phyloP scores from a whole-genome alignment of 2,329 filamentous ascomycete genomes.

The Apiospora kogelbergensis region DNA sequence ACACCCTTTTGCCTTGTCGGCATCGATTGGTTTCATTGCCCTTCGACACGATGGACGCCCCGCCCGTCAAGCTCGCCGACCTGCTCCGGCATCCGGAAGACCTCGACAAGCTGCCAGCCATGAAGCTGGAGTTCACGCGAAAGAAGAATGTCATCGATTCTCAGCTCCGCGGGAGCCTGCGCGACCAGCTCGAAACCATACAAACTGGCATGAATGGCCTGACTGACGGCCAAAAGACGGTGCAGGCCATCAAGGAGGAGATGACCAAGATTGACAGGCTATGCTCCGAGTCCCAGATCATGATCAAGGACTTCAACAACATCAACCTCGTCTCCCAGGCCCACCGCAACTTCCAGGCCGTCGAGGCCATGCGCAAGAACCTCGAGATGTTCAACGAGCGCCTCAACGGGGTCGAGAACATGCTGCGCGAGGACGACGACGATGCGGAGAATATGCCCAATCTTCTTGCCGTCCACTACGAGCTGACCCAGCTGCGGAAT shows the following conservation, averaged over 20 bases:
- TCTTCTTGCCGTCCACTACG: constrained; percentile 84
- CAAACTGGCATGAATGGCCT: constrained; percentile 90
- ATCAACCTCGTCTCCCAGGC: constrained; percentile 92
- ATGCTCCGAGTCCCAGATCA: constrained; percentile 94
- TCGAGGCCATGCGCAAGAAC: constrained; percentile 89
- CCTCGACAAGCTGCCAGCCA: constrained; percentile 87
- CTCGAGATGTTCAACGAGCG: constrained; percentile 84
- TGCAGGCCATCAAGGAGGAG: constrained; percentile 93
- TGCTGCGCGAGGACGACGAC: constrained; percentile 80
- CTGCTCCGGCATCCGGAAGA: constrained; percentile 94
- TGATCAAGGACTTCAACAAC: constrained; percentile 94
- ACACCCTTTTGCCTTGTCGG: background rate
- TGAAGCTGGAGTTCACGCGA: constrained; percentile 90
- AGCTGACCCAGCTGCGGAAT: constrained; percentile 86
- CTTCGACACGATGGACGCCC: constrained; percentile 58
- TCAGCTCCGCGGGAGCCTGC: constrained; percentile 82
- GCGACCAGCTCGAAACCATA: constrained; percentile 91
- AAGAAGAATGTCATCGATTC: constrained; percentile 92
- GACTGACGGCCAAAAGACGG: constrained; percentile 84
- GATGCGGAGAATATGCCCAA: constrained; percentile 92
- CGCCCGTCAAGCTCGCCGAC: constrained; percentile 81
- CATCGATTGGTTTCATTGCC: background rate
- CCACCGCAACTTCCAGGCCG: constrained; percentile 92
- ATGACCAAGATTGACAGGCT: constrained; percentile 98
- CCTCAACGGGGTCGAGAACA: constrained; percentile 70